Base-by-base conservation (phyloP, 2,329 filamentous ascomycete genomes). In the Penicillium sp. region DNA sequence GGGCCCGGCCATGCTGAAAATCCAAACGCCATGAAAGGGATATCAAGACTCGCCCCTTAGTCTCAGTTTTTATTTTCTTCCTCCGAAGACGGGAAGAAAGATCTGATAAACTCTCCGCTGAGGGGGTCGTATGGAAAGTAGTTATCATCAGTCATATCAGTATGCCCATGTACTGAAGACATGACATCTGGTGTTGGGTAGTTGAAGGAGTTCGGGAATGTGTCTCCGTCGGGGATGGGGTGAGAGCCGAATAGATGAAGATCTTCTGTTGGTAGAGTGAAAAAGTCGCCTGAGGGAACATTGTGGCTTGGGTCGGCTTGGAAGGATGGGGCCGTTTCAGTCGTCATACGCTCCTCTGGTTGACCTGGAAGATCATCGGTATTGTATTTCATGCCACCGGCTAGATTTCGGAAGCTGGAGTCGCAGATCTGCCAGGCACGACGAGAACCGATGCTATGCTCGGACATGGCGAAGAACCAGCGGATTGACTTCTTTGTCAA, bases 401-500 rank as follows among this genome's bases (percentile, higher is more conserved):
- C 69, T 10, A 75, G 65, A 41, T 70, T 71, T 3, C 73, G 71
- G 53, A 75, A 67, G 41, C 68, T 71, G 35, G 65, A 61, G 51
- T 76, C 70, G 46, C 75, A 78, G 11, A 77, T 64, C 43, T 70
- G 63, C 76, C 76, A 79, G n/a, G 76, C 75, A 39, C 76, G 73
- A 52, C 68, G 64, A 2, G 76, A 76, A 6, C 74, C 73, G 21
- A 72, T 63, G 53, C 72, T 74, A 14, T 68, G 70, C 48, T 75
- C 67, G 5, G 75, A 70, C 67, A 79, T 74, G 37, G 73, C 68
- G 54, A 73, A 70, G 16, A 80, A 71, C 77, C 77, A 80, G 46
- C 72, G 71, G 21, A 77, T 70, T 14, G 70, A 75, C 57, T 79
- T 79, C 57, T 79, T 79, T 5, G 73, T 63, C 1, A 73, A 60